Evolutionary conservation across 176 grass and related monocot genomes (phyloP).

Genomic region (Carex parvula): DNA sequence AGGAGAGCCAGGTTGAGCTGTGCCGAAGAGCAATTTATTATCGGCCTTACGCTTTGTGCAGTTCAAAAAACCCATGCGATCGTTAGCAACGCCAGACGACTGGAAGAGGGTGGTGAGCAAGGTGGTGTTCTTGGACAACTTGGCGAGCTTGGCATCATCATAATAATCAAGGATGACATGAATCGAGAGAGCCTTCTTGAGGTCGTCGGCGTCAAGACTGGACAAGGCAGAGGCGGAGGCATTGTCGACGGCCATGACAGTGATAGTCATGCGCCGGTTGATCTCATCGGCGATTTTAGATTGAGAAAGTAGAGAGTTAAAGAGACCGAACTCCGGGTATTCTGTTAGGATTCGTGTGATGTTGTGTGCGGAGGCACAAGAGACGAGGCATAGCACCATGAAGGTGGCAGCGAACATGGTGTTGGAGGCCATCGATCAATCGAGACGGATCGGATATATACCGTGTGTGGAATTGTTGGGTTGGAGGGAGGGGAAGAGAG

Average conservation of each 20-base stretch:
- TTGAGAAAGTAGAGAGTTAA: slow-evolving; percentile 48
- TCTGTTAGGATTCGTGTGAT: slow-evolving; percentile 42
- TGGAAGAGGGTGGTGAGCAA: slow-evolving; percentile 64
- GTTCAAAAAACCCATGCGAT: slow-evolving; percentile 46
- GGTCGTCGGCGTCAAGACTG: slow-evolving; percentile 5
- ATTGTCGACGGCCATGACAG: slow-evolving; percentile 50
- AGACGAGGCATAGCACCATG: background rate
- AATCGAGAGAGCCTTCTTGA: slow-evolving; percentile 49
- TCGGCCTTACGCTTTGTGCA: slow-evolving; percentile 19
- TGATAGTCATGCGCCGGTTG: slow-evolving; percentile 46
- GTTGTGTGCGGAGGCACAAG: slow-evolving; percentile 35
- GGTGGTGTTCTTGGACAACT: slow-evolving; percentile 33
- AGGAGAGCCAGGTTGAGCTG: slow-evolving; percentile 41
- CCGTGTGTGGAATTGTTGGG: background rate
- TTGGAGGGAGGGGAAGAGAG: background rate
- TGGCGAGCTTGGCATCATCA: slow-evolving; percentile 44
- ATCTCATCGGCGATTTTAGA: slow-evolving; percentile 39
- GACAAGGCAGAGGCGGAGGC: slow-evolving; percentile 30
- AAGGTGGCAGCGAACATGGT: background rate
- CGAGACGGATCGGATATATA: background rate
- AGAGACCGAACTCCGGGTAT: slow-evolving; percentile 47
- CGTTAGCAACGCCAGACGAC: slow-evolving; percentile 28
- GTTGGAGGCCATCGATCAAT: slow-evolving; percentile 5
- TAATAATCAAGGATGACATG: slow-evolving; percentile 72
- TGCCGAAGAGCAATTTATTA: slow-evolving; percentile 43